Evolutionary conservation across 495 filamentous ascomycete genomes (phyloP), one percentile per base, ranked within the genome.

Genomic region (Penicillium coffeae): DNA sequence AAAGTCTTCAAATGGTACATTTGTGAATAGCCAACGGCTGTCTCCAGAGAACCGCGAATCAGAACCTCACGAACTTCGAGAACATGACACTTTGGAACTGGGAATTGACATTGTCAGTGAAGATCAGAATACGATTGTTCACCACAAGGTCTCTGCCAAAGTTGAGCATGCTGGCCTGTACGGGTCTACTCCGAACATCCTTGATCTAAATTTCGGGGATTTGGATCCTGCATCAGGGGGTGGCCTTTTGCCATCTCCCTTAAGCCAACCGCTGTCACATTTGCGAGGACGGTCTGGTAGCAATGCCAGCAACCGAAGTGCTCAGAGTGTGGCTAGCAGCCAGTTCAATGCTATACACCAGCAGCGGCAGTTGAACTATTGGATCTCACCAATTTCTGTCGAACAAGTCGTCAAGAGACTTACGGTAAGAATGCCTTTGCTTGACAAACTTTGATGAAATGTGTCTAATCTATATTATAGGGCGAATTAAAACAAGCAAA

Each of bases 31-130:
- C n/a, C 77, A 83, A 14, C 82, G 93, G 19, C 63, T 98, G 41
- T 96, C 93, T 8, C 86, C 80, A 21, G 93, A 98, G 58, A 96
- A 95, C 57, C 79, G 88, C 51, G 93, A 98, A 57, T 96, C 91
- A 1, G 93, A 98, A 35, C 89, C 93, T 0, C 89, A 96, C 54
- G 89, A 96, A 56, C 70, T 98, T 20, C 82, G 88, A 48, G 87
- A 90, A 47, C 80, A 86, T 53, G 93, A 97, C 62, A 84, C 90
- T 33, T 68, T 98, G 21, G 93, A 98, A 60, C 71, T 98, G 36
- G 93, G 93, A 38, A 98, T 98, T 45, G 93, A 98, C 64, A 98
- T 98, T 56, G 91, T 98, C 16, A 92, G 88, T 59, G 93, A 98
- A 61, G 93, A 98, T 64, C 92, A 96, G 62, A 96, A 95, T 69